Evolutionary conservation across 2,329 filamentous ascomycete genomes (phyloP).

Genomic region (Grosmannia serpens): DNA sequence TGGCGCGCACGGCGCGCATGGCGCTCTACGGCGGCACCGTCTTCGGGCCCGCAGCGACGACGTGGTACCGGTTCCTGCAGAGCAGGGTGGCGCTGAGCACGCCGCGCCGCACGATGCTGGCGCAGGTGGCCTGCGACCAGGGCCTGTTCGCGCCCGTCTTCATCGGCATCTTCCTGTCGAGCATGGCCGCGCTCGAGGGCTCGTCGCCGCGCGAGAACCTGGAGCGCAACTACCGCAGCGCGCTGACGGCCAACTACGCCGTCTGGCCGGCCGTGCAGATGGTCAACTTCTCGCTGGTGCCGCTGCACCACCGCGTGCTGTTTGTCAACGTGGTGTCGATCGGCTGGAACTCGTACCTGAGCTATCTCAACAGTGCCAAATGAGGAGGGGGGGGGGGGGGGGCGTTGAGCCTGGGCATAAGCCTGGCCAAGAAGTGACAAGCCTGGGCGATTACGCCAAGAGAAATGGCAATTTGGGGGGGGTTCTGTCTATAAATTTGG

Average conservation of each 20-base stretch:
- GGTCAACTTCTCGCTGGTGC: constrained; percentile 79
- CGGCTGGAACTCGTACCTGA: constrained; percentile 55
- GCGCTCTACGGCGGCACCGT: constrained; percentile 67
- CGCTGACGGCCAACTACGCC: constrained; percentile 74
- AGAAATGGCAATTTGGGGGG: neutral
- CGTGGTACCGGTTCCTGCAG: constrained; percentile 75
- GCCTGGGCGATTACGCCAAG: neutral
- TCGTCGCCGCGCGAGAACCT: constrained; percentile 51
- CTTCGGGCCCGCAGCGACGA: constrained; percentile 80
- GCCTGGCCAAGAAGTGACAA: neutral
- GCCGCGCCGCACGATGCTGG: constrained; percentile 58
- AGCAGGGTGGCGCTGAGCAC: constrained; percentile 52
- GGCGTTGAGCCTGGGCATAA: neutral
- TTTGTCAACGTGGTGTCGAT: constrained; percentile 74
- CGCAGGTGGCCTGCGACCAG: constrained; percentile 74
- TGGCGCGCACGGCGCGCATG: constrained; percentile 65
- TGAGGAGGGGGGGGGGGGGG: neutral
- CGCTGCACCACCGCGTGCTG: constrained; percentile 70
- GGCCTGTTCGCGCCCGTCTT: constrained; percentile 73
- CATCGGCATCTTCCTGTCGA: constrained; percentile 68
- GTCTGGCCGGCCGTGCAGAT: constrained; percentile 81
- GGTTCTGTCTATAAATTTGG: too few species aligned
- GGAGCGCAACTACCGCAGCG: constrained; percentile 55
- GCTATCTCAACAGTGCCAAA: constrained; percentile 41
- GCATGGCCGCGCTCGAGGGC: constrained; percentile 77